Evolutionary conservation across 805 yeast genomes (phyloP).

Genomic region (Suhomyces prunicola): DNA sequence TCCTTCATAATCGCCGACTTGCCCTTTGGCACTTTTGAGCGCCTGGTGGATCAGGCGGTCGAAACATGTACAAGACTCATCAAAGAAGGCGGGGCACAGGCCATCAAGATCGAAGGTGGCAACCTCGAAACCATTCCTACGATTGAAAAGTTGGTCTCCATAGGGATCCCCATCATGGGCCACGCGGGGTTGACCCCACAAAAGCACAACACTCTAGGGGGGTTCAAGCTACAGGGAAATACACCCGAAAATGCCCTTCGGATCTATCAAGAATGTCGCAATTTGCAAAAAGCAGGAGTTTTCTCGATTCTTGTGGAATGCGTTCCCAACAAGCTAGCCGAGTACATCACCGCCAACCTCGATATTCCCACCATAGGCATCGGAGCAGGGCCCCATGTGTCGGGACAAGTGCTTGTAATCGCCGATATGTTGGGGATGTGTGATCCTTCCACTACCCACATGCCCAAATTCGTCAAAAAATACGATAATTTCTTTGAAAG

Average conservation of each 20-base stretch:
- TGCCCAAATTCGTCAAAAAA: conserved; percentile 71
- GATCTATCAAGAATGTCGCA: conserved; percentile 64
- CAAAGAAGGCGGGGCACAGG: conserved; percentile 56
- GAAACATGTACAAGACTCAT: conserved; percentile 54
- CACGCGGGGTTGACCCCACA: conserved; percentile 95
- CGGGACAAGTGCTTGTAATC: conserved; percentile 89
- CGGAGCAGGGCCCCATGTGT: conserved; percentile 83
- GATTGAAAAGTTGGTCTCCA: conserved; percentile 51
- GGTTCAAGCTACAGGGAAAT: conserved; percentile 84
- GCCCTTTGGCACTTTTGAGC: conserved; percentile 86
- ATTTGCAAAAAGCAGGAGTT: conserved; percentile 72
- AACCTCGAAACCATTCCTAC: conserved; percentile 48
- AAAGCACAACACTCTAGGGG: conserved; percentile 72
- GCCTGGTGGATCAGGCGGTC: conserved; percentile 59
- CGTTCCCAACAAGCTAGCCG: conserved; percentile 71
- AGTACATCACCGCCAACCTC: conserved; percentile 56
- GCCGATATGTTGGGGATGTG: conserved; percentile 80
- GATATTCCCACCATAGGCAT: conserved; percentile 87
- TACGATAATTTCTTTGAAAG: conserved; percentile 51
- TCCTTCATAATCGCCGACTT: conserved; percentile 79
- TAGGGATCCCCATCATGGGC: conserved; percentile 88
- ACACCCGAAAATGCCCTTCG: conserved; percentile 50
- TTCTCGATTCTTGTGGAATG: conserved; percentile 79
- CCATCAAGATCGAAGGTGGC: conserved; percentile 86
- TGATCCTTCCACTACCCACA: conserved; percentile 43